Percentiles rank a stretch among this genome's conserved stretches.
Evolutionary conservation across 192 early-diverging fungal species (phyloP).

Genomic region (Irineochytrium annulatum): DNA sequence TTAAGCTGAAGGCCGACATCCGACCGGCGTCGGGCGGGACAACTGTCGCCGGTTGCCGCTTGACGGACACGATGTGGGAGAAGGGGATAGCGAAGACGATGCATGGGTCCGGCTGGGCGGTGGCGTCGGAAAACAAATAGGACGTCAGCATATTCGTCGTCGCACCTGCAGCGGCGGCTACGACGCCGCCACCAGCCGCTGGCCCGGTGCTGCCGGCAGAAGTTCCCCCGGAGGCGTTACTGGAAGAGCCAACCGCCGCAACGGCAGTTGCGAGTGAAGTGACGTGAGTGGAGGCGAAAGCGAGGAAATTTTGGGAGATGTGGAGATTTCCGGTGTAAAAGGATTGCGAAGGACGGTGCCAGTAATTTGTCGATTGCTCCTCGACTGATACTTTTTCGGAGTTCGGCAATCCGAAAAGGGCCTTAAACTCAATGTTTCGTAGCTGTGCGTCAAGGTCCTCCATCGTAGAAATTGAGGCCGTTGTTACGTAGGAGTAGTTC

Average conservation of each 20-base stretch:
- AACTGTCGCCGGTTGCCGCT: constrained; percentile 43
- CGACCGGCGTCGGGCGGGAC: constrained; percentile 29
- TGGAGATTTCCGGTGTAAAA: constrained; percentile 38
- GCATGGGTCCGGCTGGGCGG: constrained; percentile 1
- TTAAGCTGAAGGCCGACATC: constrained; percentile 32
- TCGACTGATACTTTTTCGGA: constrained; percentile 43
- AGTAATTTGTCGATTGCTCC: constrained; percentile 40
- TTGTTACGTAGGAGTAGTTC: not conserved
- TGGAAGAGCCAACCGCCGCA: constrained; percentile 13
- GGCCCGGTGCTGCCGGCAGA: not conserved
- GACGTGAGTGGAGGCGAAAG: constrained; percentile 24
- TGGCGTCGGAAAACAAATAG: not conserved
- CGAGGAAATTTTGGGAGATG: constrained; percentile 48
- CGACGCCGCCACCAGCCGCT: no score
- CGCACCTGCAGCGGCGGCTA: constrained; percentile 7
- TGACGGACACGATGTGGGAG: constrained; percentile 46
- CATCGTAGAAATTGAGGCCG: no score
- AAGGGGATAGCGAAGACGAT: constrained; percentile 37
- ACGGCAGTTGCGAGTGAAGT: not conserved
- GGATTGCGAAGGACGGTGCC: constrained; percentile 22
- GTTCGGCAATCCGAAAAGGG: constrained; percentile 40
- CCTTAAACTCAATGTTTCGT: constrained; percentile 48
- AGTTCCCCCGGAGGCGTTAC: not conserved
- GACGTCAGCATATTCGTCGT: constrained; percentile 5
- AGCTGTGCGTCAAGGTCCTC: constrained; percentile 42